Percentiles rank a stretch among this genome's conserved stretches.
Evolutionary conservation across 257 asterid species (phyloP).

Genomic region (Plantago elongata): DNA sequence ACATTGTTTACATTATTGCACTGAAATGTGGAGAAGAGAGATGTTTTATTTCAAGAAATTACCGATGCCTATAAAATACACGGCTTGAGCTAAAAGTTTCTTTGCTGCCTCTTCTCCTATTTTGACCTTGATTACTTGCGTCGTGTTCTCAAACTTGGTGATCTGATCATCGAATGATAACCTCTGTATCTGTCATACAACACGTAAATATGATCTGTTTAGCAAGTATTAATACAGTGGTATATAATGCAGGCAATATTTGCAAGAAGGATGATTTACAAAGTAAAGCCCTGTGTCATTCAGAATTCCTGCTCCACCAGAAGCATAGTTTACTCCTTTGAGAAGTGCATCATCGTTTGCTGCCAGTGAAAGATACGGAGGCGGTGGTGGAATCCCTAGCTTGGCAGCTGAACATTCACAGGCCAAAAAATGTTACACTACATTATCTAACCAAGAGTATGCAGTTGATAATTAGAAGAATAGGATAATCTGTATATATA

Average conservation of each 20-base stretch:
- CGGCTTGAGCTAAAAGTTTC: conserved; percentile 49
- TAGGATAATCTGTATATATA: background rate
- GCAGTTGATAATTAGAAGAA: background rate
- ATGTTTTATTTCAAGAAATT: conserved; percentile 4
- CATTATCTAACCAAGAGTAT: background rate
- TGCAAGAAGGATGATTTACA: conserved; percentile 27
- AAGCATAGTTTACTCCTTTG: conserved; percentile 77
- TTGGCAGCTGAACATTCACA: conserved; percentile 45
- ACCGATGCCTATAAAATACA: conserved; percentile 69
- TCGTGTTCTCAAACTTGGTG: conserved; percentile 44
- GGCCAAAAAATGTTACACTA: background rate
- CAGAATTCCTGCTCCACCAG: conserved; percentile 92
- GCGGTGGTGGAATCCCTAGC: conserved; percentile 63
- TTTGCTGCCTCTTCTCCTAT: conserved; percentile 56
- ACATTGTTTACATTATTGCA: background rate
- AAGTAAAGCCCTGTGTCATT: conserved; percentile 81
- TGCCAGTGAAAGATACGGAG: conserved; percentile 63
- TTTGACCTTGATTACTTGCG: conserved; percentile 42
- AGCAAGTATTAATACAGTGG: background rate
- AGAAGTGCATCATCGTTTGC: conserved; percentile 56
- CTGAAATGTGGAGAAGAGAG: background rate
- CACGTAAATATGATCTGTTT: background rate
- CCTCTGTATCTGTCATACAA: conserved; percentile 50
- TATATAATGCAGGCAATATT: background rate
- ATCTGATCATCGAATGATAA: conserved; percentile 71